Conservation (phyloP, 2,329 filamentous ascomycete species). For the Fusarium nygamai region DNA sequence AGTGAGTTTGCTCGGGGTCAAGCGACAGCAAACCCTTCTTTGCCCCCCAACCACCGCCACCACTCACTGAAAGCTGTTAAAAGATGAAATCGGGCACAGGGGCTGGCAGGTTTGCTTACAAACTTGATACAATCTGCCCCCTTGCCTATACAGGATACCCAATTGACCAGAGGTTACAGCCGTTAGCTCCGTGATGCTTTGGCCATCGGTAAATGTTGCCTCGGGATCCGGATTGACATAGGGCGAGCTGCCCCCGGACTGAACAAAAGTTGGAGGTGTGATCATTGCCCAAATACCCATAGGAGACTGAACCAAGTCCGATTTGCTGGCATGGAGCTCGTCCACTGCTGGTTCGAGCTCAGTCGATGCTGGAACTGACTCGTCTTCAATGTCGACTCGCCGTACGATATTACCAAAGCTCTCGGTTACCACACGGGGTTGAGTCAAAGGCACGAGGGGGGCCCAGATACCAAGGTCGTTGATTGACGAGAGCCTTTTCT, state of each 20-base stretch:
- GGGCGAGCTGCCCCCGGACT: constrained; percentile 9
- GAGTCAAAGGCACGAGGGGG: constrained; percentile 71
- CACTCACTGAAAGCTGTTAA: constrained; percentile 65
- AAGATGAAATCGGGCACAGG: not conserved
- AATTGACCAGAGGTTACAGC: constrained; percentile 44
- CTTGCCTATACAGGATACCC: constrained; percentile 50
- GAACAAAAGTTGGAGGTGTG: constrained; percentile 54
- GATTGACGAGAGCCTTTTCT: constrained; percentile 30
- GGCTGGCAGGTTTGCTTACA: constrained; percentile 39
- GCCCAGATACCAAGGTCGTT: constrained; percentile 46
- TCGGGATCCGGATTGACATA: constrained; percentile 32
- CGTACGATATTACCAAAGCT: constrained; percentile 84
- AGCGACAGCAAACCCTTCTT: constrained; percentile 83
- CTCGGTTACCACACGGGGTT: constrained; percentile 68
- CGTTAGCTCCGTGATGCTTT: constrained; percentile 34
- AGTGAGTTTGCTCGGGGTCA: constrained; percentile 72
- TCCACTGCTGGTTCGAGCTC: constrained; percentile 76
- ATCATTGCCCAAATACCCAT: constrained; percentile 80
- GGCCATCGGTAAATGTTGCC: constrained; percentile 33
- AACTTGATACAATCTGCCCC: constrained; percentile 57
- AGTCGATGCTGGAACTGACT: constrained; percentile 69
- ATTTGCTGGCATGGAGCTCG: constrained; percentile 59
- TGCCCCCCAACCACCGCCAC: constrained; percentile 84
- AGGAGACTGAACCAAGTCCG: constrained; percentile 51
- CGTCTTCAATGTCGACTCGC: constrained; percentile 62